Conservation (phyloP, 164 flowering plant species). For the Cinnamomum micranthum region DNA sequence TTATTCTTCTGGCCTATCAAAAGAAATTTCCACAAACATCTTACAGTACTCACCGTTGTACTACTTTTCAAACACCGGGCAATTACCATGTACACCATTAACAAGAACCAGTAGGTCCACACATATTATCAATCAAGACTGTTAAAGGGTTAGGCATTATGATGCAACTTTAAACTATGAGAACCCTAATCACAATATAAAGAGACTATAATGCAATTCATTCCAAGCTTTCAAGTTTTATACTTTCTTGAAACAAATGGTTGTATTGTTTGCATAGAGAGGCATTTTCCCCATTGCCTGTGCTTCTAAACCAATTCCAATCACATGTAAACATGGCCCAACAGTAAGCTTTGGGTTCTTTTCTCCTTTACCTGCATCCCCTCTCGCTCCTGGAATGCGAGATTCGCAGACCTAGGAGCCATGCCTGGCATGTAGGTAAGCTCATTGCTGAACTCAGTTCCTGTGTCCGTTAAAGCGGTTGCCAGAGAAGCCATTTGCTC, state of each 20-base stretch:
- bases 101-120: neutral
- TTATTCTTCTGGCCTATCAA: neutral
- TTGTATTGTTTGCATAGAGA: neutral
- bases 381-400: slow-evolving; percentile 56
- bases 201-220: neutral
- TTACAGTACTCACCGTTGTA: neutral
- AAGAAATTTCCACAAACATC: neutral
- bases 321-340: neutral
- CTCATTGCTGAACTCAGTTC: slow-evolving; percentile 65
- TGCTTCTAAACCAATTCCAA: neutral
- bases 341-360: neutral
- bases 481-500: slow-evolving; percentile 92
- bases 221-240: neutral
- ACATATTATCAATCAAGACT: too few relatives aligned
- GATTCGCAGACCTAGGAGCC: slow-evolving; percentile 80
- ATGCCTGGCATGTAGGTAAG: slow-evolving; percentile 72
- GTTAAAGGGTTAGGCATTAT: too few relatives aligned
- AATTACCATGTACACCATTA: neutral
- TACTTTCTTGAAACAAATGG: neutral
- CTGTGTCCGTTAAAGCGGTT: slow-evolving; percentile 64
- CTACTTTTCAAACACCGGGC: neutral
- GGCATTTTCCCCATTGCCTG: neutral
- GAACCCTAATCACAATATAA: neutral
- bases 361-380: slow-evolving; percentile 77
- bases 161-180: too few relatives aligned